Percentiles rank a stretch among this genome's conserved stretches.
Conservation (phyloP, 257 asterid species). For the Scutellaria baicalensis region DNA sequence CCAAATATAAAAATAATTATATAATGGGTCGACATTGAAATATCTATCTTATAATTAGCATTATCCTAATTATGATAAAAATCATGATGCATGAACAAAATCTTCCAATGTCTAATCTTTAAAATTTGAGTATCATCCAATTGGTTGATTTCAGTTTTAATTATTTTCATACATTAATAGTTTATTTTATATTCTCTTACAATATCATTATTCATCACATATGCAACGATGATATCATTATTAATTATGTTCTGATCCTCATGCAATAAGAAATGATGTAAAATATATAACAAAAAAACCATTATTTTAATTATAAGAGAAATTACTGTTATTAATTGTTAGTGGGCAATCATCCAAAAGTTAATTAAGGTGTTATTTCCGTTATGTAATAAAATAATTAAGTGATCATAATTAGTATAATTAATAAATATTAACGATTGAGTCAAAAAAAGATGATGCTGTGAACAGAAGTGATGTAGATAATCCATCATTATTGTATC, state of each 20-base stretch:
- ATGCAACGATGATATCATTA: background rate
- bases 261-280: no score
- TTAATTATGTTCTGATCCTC: no score
- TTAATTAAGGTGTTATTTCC: no score
- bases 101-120: background rate
- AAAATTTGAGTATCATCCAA: background rate
- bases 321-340: background rate
- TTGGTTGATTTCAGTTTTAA: background rate
- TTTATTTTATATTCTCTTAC: background rate
- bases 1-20: constrained; percentile 2
- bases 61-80: background rate
- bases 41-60: background rate
- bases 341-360: background rate
- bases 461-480: constrained; percentile 11
- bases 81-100: background rate
- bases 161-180: background rate
- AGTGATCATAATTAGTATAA: background rate
- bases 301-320: no score
- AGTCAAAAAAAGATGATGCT: constrained; percentile 21
- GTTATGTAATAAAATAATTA: background rate
- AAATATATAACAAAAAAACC: no score
- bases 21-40: background rate
- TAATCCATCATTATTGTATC: background rate
- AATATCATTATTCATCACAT: background rate
- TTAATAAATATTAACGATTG: background rate